Base-by-base conservation (phyloP, 176 grass and related monocot genomes). In the Musa itinerans region DNA sequence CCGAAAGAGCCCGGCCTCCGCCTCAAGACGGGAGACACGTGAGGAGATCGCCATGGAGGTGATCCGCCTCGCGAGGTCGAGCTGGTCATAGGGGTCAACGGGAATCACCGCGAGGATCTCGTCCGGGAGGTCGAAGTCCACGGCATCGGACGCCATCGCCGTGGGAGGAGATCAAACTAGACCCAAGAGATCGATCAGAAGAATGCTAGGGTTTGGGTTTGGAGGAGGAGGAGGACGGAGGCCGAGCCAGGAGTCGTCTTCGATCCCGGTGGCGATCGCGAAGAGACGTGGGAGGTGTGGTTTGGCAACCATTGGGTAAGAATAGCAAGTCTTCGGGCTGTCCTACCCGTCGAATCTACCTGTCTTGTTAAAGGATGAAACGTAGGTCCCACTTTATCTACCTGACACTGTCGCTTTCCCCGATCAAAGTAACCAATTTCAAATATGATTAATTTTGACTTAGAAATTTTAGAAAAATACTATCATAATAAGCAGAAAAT, bases 81-180 rank as follows among this genome's bases (percentile, higher is more conserved):
- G 90, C 86, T 91, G 95, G 84, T 91, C 95, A 78, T 98, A 98
- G 76, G 95, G 95, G 77, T 98, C 90, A 62, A 78, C 89, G 10
- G 95, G 95, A 80, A 98, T 98, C 86, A 89, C 88, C 62, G 90
- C 76, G 63, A 98, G 95, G 78, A 98, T 89, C 80, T 98, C 88
- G 83, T 98, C 90, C 0, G 95, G 84, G 64, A 98, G 86, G 86
- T 98, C 75, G 86, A 93, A 98, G 68, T 98, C 86, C 22, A 85
- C 77, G 25, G 77, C 85, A 50, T 63, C 52, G 54, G 64, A 76
- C 69, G 76, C 76, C 85, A 87, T 87, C 26, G 56, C 15, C 34
- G 34, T 43, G 34, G 34, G 74, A 54, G n/a, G 1, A 20, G n/a
- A 17, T 20, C 5, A n/a, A 61, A 5, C 12, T n/a, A 20, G n/a